A percentile compares a stretch with the other conserved stretches of the same genome.
Conservation (phyloP, 108 stramenopile species). For the Hondaea fermentalgiana region DNA sequence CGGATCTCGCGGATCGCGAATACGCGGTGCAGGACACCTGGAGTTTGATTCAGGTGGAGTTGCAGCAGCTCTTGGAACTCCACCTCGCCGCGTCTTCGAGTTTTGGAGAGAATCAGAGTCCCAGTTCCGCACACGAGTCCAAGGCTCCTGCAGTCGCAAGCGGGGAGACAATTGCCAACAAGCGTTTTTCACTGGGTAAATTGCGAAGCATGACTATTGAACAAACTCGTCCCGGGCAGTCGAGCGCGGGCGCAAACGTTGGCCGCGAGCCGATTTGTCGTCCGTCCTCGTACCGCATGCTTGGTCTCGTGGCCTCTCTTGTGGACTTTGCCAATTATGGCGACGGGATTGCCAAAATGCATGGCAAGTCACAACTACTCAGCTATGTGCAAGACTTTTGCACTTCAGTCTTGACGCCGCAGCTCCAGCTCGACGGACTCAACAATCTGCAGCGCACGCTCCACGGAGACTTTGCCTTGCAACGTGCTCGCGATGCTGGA, state of each 20-base stretch:
- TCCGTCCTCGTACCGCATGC: background rate
- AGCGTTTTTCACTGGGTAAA: background rate
- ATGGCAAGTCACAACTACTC: background rate
- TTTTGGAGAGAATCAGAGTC: background rate
- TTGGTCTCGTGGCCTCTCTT: background rate
- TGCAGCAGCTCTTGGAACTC: constrained; percentile 8
- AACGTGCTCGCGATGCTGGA: background rate
- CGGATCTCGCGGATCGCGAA: background rate
- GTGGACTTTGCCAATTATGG: background rate
- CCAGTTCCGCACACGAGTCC: background rate
- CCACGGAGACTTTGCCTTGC: background rate
- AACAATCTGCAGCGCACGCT: background rate
- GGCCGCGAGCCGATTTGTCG: background rate
- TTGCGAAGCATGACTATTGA: background rate
- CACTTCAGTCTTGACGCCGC: background rate
- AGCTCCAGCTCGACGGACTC: background rate
- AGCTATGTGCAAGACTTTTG: constrained; percentile 1
- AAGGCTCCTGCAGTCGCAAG: background rate
- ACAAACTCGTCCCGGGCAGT: background rate
- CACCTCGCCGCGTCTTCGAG: background rate
- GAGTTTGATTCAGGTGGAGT: background rate
- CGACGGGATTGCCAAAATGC: background rate
- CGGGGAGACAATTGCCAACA: background rate
- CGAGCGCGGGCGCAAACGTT: background rate
- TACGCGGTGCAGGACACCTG: background rate